phyloP scores from a whole-genome alignment of 2,329 filamentous ascomycete genomes.

The Arthrobotrys conoides region DNA sequence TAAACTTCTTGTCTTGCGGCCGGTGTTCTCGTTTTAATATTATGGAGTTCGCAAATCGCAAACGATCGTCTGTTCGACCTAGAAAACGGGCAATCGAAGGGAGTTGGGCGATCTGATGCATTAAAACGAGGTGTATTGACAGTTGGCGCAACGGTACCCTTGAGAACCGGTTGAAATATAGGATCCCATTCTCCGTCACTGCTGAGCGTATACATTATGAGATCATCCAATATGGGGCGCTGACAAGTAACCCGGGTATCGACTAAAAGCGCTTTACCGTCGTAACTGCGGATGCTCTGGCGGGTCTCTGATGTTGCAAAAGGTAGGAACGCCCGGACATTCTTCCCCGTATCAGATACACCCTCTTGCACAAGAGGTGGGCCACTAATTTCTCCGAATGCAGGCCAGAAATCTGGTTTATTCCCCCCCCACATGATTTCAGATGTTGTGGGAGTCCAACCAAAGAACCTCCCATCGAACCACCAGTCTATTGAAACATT shows the following conservation, averaged over 20 bases:
- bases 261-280: conserved; percentile 29
- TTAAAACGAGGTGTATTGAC: conserved; percentile 35
- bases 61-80: background rate
- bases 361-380: conserved; percentile 28
- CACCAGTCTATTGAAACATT: conserved; percentile 41
- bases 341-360: conserved; percentile 31
- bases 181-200: background rate
- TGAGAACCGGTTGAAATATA: conserved; percentile 5
- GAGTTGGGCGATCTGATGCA: conserved; percentile 26
- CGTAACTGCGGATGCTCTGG: conserved; percentile 22
- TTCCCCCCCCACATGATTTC: conserved; percentile 27
- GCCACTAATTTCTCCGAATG: conserved; percentile 33
- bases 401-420: conserved; percentile 34
- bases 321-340: conserved; percentile 33
- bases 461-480: conserved; percentile 18
- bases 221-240: conserved; percentile 23
- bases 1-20: background rate
- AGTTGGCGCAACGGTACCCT: conserved; percentile 5
- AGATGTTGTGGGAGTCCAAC: conserved; percentile 17
- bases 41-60: conserved; percentile 34
- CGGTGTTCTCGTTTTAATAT: conserved; percentile 16
- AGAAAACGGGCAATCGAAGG: conserved; percentile 39
- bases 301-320: conserved; percentile 11
- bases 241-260: conserved; percentile 45
- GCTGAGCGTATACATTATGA: conserved; percentile 24